These are phyloP conservation scores for Zygoascus biomembranicola DNA, from an alignment of 805 yeast genomes.

Conservation along the genomic window DNA sequence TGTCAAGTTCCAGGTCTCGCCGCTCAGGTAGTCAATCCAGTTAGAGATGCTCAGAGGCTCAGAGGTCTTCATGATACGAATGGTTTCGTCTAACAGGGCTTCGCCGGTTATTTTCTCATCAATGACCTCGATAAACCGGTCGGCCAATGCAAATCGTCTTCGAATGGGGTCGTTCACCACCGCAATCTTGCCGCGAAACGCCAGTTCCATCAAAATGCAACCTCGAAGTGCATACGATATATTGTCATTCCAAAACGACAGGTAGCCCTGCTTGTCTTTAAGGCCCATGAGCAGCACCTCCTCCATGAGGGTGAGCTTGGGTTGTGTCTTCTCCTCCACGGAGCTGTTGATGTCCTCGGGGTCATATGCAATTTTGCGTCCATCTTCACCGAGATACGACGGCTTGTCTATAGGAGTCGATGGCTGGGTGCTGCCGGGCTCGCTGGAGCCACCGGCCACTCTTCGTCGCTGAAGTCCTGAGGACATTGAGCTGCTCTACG, in stretches of 20 bases:
- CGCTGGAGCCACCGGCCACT: constrained; percentile 16
- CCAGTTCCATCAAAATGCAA: constrained; percentile 83
- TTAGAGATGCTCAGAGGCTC: constrained; percentile 71
- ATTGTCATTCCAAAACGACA: constrained; percentile 97
- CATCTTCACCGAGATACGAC: constrained; percentile 22
- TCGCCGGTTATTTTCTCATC: constrained; percentile 90
- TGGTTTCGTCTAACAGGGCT: constrained; percentile 86
- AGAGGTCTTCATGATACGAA: constrained; percentile 80
- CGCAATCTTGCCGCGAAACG: constrained; percentile 80
- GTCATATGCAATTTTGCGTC: constrained; percentile 73
- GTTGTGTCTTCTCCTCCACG: constrained; percentile 41
- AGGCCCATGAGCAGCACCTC: constrained; percentile 90
- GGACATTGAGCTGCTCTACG: neutral
- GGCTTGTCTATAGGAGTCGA: neutral
- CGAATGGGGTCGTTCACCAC: constrained; percentile 90
- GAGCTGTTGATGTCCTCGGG: constrained; percentile 52
- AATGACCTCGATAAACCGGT: constrained; percentile 78
- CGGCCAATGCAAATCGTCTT: constrained; percentile 78
- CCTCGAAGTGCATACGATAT: constrained; percentile 95
- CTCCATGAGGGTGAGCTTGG: constrained; percentile 88
- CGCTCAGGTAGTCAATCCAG: constrained; percentile 91
- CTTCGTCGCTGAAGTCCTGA: constrained; percentile 23
- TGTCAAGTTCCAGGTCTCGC: constrained; percentile 93
- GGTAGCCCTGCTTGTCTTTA: constrained; percentile 90
- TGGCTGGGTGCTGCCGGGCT: neutral